These are phyloP conservation scores for Tilletia indica DNA, from an alignment of 1,284 basidiomycete species.

Conservation along the genomic window DNA sequence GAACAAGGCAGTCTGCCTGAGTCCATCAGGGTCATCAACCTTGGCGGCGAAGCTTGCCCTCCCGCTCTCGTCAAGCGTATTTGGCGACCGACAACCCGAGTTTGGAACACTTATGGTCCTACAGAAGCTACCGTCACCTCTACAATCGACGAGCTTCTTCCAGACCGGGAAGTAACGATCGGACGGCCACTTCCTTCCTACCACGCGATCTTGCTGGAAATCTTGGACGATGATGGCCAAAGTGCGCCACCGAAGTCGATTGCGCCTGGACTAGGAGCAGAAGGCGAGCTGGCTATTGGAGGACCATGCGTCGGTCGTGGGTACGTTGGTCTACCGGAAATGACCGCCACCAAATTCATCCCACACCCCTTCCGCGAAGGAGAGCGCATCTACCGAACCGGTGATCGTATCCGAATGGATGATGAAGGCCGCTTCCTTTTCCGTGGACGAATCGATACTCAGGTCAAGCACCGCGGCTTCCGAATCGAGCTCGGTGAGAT, in stretches of 20 bases:
- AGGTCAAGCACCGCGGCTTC: constrained; percentile 13
- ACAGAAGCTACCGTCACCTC: constrained; percentile 1
- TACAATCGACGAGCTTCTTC: constrained; percentile 16
- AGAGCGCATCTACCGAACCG: too few species aligned
- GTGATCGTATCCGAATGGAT: too few species aligned
- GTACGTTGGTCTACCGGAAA: too few species aligned
- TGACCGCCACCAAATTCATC: too few species aligned
- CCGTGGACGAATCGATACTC: neutral
- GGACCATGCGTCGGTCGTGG: too few species aligned
- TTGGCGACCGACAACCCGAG: constrained; percentile 20
- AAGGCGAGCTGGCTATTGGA: too few species aligned
- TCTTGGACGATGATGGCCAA: too few species aligned
- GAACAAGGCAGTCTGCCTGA: constrained; percentile 12
- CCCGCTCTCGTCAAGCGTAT: constrained; percentile 17
- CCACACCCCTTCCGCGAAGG: too few species aligned
- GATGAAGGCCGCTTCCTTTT: too few species aligned
- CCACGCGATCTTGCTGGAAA: too few species aligned
- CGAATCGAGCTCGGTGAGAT: constrained; percentile 14
- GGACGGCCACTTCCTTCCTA: too few species aligned
- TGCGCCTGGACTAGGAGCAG: constrained; percentile 3
- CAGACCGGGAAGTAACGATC: too few species aligned
- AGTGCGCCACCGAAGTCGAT: constrained; percentile 13
- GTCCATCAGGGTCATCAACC: constrained; percentile 20
- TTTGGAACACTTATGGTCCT: neutral
- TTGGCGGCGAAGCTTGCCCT: constrained; percentile 25